These are phyloP conservation scores for Volutella citrinella DNA, from an alignment of 2,329 filamentous ascomycete genomes.

Conservation along the genomic window DNA sequence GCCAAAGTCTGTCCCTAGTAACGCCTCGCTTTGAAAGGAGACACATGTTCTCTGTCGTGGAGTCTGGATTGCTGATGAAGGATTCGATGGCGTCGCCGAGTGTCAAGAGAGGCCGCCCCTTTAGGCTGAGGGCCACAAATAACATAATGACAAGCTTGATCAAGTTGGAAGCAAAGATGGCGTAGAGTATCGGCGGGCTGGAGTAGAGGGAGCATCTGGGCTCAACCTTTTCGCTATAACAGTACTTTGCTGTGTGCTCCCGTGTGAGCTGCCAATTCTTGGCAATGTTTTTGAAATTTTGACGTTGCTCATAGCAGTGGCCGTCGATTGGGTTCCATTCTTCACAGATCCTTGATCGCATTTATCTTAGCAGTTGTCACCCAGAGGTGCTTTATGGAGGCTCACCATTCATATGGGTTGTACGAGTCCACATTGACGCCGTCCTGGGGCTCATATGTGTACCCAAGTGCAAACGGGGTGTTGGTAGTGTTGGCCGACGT, in stretches of 20 bases:
- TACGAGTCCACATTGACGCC: too few relatives aligned
- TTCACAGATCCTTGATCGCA: background rate
- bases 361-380: background rate
- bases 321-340: conserved; percentile 4
- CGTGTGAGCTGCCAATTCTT: too few relatives aligned
- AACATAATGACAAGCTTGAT: conserved; percentile 1
- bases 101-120: conserved; percentile 1
- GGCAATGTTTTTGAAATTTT: too few relatives aligned
- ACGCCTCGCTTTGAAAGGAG: conserved; percentile 3
- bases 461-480: background rate
- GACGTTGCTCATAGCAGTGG: too few relatives aligned
- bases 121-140: conserved; percentile 4
- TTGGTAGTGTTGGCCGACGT: background rate
- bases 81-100: conserved; percentile 4
- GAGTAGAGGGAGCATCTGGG: background rate
- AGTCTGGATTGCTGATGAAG: conserved; percentile 1
- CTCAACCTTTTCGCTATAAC: conserved; percentile 4
- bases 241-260: conserved; percentile 1
- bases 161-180: background rate
- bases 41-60: background rate
- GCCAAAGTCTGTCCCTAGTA: background rate
- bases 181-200: background rate
- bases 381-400: background rate
- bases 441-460: too few relatives aligned
- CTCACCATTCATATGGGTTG: too few relatives aligned